Conservation (phyloP, 2,329 filamentous ascomycete species). For the Aspergillus pseudoterreus region DNA sequence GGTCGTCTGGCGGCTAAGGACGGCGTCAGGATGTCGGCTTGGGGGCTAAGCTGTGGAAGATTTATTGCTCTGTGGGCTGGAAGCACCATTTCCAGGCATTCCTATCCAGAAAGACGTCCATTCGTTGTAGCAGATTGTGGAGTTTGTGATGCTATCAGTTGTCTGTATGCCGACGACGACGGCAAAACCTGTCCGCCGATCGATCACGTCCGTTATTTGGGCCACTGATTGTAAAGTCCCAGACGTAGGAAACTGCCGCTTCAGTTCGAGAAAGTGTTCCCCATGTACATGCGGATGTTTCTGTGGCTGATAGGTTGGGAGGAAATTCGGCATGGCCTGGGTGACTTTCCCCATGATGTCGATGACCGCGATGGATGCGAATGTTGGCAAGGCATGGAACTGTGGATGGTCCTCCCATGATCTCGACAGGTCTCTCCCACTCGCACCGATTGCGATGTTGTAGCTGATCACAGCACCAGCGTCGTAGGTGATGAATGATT, state of each 20-base stretch:
- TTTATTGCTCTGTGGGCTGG: background rate
- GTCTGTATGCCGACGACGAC: background rate
- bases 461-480: background rate
- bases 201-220: background rate
- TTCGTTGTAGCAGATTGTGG: background rate
- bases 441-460: background rate
- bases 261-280: background rate
- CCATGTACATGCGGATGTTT: conserved; percentile 1
- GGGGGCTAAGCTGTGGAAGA: background rate
- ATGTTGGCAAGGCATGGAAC: conserved; percentile 1
- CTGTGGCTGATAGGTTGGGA: background rate
- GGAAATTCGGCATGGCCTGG: background rate
- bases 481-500: no score
- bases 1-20: background rate
- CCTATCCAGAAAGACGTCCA: conserved; percentile 3
- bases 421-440: background rate
- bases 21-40: background rate
- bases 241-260: background rate
- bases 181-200: background rate
- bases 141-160: background rate
- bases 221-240: background rate
- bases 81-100: background rate
- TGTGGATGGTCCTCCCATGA: background rate
- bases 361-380: background rate
- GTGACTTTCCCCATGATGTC: conserved; percentile 4